phyloP scores from a whole-genome alignment of 176 grass and related monocot genomes.

The Cenchrus fungigraminus region DNA sequence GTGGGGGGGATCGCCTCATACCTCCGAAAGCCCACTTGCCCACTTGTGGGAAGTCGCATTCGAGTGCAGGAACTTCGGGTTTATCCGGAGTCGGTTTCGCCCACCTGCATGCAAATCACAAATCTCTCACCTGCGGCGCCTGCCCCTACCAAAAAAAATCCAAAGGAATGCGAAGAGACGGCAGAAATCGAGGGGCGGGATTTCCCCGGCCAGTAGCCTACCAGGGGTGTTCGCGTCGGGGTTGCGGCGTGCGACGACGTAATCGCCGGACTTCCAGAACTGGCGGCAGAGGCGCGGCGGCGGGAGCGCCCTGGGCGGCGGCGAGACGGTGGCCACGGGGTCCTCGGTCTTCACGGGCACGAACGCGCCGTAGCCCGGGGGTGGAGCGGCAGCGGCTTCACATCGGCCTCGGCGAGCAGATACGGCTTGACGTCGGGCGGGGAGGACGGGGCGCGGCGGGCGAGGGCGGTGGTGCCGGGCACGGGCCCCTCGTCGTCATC shows the following conservation, averaged over 20 bases:
- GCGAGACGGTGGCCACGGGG: conserved; percentile 29
- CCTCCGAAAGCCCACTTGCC: conserved; percentile 66
- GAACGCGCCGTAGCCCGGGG: conserved; percentile 38
- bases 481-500: conserved; percentile 54
- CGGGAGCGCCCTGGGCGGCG: conserved; percentile 38
- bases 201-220: conserved; percentile 46
- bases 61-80: conserved; percentile 78
- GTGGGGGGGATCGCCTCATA: conserved; percentile 10
- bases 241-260: conserved; percentile 64
- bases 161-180: not conserved
- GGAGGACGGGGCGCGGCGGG: conserved; percentile 24
- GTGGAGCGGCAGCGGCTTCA: conserved; percentile 43
- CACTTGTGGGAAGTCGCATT: conserved; percentile 79
- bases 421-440: conserved; percentile 50
- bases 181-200: conserved; percentile 30
- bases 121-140: conserved; percentile 10
- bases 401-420: conserved; percentile 38
- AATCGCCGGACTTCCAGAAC: conserved; percentile 98
- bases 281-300: conserved; percentile 64
- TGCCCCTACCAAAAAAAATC: not conserved
- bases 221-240: conserved; percentile 49
- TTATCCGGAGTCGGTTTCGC: conserved; percentile 62
- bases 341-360: conserved; percentile 63
- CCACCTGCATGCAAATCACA: conserved; percentile 44
- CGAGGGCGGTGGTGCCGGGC: conserved; percentile 25